Evolutionary conservation across 2,329 filamentous ascomycete species (phyloP), one percentile per base, ranked within the genome.

Genomic region (Fusarium scirpi): DNA sequence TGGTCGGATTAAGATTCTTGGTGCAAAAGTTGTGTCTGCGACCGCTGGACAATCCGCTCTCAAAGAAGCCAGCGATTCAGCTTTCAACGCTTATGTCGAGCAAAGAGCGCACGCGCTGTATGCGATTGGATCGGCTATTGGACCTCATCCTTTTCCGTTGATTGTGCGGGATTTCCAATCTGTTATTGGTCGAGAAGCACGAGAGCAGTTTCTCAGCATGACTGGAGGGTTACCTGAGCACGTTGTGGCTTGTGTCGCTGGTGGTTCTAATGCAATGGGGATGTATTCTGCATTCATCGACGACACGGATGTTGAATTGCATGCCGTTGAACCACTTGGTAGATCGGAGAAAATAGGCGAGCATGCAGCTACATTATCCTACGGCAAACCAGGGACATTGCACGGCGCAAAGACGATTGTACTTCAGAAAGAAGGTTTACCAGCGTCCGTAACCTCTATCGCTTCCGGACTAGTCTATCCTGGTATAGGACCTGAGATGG

Each of bases 121-220:
- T 13, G 61, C 61, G 2, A 64, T 64, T 27, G 59, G 61, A 0
- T 64, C 61, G 0, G 61, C 61, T 0, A 64, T 63, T 6, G 61
- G 61, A 5, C 61, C 61, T 8, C 61, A 64, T 9, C 61, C 58
- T 1, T 64, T 64, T 7, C 61, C 58, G 0, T 12, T 57, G 15
- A 64, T 64, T 18, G 61, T 64, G 6, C 30, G 48, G 8, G 58
- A 64, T 5, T 64, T 64, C 5, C 61, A 64, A n/a, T 64, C 61
- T 8, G 58, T 64, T 3, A 63, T 64, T 2, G 61, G 61, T 0
- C 52, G 22, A 6, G 61, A 64, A n/a, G 24, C 61, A 1, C 59
- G 58, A 3, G 20, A 48, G 5, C 61, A 64, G 13, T 64, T 64
- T 8, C 34, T 57, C 3, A 4, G 16, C 6, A 48, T 63, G 27